These are phyloP conservation scores for Neltuma alba DNA, from an alignment of 306 rosid genomes.

Conservation along the genomic window DNA sequence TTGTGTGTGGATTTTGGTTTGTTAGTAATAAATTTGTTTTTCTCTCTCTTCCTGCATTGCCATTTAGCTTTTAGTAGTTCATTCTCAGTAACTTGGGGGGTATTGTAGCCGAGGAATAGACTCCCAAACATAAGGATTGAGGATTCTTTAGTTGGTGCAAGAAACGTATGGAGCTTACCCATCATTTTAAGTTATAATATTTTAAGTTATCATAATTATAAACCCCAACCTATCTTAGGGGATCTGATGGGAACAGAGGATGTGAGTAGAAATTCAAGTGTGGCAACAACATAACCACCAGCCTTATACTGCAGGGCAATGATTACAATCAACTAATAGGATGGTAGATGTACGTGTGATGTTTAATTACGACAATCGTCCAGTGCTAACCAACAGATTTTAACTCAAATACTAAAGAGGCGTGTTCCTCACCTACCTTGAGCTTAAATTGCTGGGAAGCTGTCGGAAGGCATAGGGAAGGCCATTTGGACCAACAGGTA, in stretches of 20 bases:
- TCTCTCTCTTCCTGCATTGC: too few relatives aligned
- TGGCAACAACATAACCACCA: constrained; percentile 16
- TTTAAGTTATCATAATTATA: too few relatives aligned
- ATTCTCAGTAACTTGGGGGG: background rate
- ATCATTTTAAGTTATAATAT: too few relatives aligned
- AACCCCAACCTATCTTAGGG: background rate
- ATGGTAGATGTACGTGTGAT: constrained; percentile 21
- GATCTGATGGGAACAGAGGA: background rate
- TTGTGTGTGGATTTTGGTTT: too few relatives aligned
- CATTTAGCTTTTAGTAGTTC: background rate
- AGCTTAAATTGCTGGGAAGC: constrained; percentile 12
- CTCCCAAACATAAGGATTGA: background rate
- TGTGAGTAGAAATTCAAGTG: constrained; percentile 14
- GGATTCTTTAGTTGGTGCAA: background rate
- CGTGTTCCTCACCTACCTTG: background rate
- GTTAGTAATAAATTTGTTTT: too few relatives aligned
- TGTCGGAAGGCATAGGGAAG: background rate
- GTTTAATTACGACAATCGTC: background rate
- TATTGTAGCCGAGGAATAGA: background rate
- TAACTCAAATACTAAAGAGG: background rate
- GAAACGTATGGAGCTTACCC: too few relatives aligned
- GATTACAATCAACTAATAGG: constrained; percentile 1
- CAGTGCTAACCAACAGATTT: constrained; percentile 8
- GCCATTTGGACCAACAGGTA: constrained; percentile 1
- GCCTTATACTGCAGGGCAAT: constrained; percentile 4